phyloP scores from a whole-genome alignment of 1,284 basidiomycete genomes.

The Pyrrhoderma noxium region DNA sequence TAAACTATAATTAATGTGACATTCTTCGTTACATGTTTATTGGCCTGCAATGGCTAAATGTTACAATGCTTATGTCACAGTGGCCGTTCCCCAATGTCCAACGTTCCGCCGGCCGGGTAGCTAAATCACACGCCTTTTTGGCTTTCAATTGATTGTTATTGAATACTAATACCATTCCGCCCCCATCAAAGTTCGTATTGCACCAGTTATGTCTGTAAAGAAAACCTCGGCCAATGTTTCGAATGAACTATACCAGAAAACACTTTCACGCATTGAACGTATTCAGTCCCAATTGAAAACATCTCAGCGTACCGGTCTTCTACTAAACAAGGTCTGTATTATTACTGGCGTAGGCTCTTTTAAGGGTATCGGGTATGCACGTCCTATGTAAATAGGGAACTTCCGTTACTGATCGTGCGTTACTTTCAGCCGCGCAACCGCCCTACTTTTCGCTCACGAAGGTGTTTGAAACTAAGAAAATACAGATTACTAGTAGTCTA shows the following conservation, averaged over 20 bases:
- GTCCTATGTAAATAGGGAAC: background rate
- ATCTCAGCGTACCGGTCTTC: constrained; percentile 46
- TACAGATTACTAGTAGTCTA: background rate
- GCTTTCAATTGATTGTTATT: background rate
- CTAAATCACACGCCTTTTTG: background rate
- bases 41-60: too few species aligned
- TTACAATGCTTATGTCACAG: too few species aligned
- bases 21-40: too few species aligned
- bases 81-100: too few species aligned
- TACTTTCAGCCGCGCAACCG: constrained; percentile 58
- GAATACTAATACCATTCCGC: background rate
- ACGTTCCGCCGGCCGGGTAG: too few species aligned
- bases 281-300: constrained; percentile 65
- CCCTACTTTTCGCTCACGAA: constrained; percentile 75
- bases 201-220: constrained; percentile 2
- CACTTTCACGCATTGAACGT: constrained; percentile 55
- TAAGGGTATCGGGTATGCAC: constrained; percentile 74
- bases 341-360: constrained; percentile 83
- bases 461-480: constrained; percentile 34
- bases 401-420: constrained; percentile 9
- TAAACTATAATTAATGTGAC: too few species aligned
- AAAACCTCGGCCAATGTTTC: constrained; percentile 9
- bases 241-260: constrained; percentile 44
- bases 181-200: background rate
- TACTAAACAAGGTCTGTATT: constrained; percentile 82